phyloP scores from a whole-genome alignment of 2,329 filamentous ascomycete species.

The Mycosphaerella sp. region DNA sequence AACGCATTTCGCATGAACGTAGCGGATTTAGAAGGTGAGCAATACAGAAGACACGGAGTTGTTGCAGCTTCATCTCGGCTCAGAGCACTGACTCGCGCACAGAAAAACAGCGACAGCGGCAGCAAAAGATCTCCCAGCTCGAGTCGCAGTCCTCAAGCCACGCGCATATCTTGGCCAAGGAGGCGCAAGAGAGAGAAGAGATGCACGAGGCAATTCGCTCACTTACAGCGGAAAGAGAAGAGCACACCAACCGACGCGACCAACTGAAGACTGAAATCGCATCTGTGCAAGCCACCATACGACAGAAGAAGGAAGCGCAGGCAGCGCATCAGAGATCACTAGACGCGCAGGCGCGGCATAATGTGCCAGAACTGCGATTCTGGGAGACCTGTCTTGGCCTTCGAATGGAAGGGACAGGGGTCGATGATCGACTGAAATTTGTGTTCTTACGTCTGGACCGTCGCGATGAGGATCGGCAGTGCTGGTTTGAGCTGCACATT shows the following conservation, averaged over 20 bases:
- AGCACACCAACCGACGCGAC: slow-evolving; percentile 51
- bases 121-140: slow-evolving; percentile 78
- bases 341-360: slow-evolving; percentile 78
- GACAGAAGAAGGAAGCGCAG: slow-evolving; percentile 64
- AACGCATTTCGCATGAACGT: slow-evolving; percentile 91
- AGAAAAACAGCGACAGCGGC: slow-evolving; percentile 91
- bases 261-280: slow-evolving; percentile 52
- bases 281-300: slow-evolving; percentile 64
- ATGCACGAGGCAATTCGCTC: slow-evolving; percentile 56
- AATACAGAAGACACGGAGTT: not conserved
- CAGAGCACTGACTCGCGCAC: slow-evolving; percentile 18
- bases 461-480: slow-evolving; percentile 79
- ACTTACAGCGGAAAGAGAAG: slow-evolving; percentile 51
- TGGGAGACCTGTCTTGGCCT: slow-evolving; percentile 90
- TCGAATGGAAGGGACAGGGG: slow-evolving; percentile 71
- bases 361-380: slow-evolving; percentile 88
- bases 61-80: not conserved
- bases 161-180: slow-evolving; percentile 68
- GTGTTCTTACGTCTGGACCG: slow-evolving; percentile 83
- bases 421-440: slow-evolving; percentile 78
- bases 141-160: slow-evolving; percentile 64
- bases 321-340: slow-evolving; percentile 65
- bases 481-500: slow-evolving; percentile 87
- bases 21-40: slow-evolving; percentile 77
- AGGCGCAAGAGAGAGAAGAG: slow-evolving; percentile 64